Evolutionary conservation across 495 filamentous ascomycete genomes (phyloP), one percentile per base, ranked within the genome.

Genomic region (Xylaria scruposa): DNA sequence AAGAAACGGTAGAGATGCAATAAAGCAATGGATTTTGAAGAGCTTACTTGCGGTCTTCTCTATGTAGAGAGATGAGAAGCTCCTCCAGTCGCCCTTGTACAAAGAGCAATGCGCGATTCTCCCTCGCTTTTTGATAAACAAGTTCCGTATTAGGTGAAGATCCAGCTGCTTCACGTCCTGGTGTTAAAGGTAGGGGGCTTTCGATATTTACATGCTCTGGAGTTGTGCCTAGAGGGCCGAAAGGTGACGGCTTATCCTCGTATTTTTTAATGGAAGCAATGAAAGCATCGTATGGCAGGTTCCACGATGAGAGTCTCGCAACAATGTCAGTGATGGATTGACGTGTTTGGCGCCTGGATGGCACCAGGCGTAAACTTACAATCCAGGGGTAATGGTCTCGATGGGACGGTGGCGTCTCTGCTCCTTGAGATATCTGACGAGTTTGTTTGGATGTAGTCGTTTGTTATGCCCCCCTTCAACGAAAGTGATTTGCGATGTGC

Each of bases 81-180:
- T 60, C 17, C 33, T 60, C 56, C 1, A 38, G 19, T 38, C 56
- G 56, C 19, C 31, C 56, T 21, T 60, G 29, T 12, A 60, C 0
- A 60, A 60, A 60, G 31, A 60, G 56, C 31, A 21, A 6, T 38
- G 56, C 31, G 10, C 56, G 31, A 38, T 38, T 19, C 31, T 60
- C 56, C 19, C 56, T 60, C 8, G 56, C 56, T 38, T 60, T 60
- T 9, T 38, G 56, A 38, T 60, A 60, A 38, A 60, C 56, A 38
- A 60, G 56, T 5, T 60, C 15, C 56, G 21, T 60, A 15, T 60
- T 60, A 38, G 56, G 56, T 12, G 56, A 60, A 1, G 31, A 17
- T 3, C 17, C 29, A 12, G 56, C 31, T 21, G 24, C 17, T 36
- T 38, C 56, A 4, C 19, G 56, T n/a, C 56, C 31, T 21, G 31